Percentiles rank a stretch among this genome's conserved stretches.
Evolutionary conservation across 2,329 filamentous ascomycete genomes (phyloP).

Genomic region (Aschersonia sp.): DNA sequence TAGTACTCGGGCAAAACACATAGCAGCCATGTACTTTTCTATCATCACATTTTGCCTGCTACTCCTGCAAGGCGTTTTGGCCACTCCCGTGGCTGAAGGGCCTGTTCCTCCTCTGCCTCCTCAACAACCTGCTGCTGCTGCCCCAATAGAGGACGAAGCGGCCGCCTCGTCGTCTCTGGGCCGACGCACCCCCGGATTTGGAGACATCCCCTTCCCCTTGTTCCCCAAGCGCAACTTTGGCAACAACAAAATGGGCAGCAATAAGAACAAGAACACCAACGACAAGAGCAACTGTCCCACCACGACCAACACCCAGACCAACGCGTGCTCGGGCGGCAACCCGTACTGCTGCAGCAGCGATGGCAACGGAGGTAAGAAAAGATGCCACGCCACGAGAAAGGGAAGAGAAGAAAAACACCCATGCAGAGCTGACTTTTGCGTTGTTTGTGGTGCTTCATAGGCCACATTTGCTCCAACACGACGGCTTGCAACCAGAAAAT

Average conservation of each 20-base stretch:
- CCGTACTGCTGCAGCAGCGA: constrained; percentile 8
- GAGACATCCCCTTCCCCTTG: constrained; percentile 6
- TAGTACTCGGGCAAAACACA: background rate
- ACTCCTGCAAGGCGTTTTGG: background rate
- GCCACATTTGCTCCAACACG: constrained; percentile 7
- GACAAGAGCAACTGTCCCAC: background rate
- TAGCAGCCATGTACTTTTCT: background rate
- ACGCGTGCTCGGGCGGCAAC: constrained; percentile 5
- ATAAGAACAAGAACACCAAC: background rate
- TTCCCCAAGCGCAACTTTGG: constrained; percentile 1
- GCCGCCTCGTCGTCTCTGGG: background rate
- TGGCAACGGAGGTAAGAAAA: constrained; percentile 5
- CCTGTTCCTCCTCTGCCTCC: no score
- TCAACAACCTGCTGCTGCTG: background rate
- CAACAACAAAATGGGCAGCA: background rate
- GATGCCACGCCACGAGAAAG: no score
- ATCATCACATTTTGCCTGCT: background rate
- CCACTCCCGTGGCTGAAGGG: no score
- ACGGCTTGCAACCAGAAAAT: constrained; percentile 6
- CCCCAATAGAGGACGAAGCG: background rate
- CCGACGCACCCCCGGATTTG: constrained; percentile 2
- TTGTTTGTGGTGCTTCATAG: background rate
- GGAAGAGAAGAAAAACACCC: no score
- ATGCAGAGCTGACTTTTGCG: background rate
- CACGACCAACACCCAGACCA: constrained; percentile 1